phyloP scores from a whole-genome alignment of 345 rosid genomes.

The Viola odorata region DNA sequence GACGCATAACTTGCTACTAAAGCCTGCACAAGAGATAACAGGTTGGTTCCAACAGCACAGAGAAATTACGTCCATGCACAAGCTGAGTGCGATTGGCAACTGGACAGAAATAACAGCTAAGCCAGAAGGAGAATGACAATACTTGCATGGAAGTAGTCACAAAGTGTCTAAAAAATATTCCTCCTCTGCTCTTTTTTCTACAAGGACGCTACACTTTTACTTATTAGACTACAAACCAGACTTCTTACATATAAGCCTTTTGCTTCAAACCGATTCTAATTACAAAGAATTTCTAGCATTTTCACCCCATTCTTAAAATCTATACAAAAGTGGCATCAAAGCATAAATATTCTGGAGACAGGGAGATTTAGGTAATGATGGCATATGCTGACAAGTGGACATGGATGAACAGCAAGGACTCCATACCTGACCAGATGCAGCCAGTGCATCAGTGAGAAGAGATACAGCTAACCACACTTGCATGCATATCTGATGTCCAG shows the following conservation, averaged over 20 bases:
- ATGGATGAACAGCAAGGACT: background rate
- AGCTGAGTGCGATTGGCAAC: background rate
- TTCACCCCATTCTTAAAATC: background rate
- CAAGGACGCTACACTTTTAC: no score
- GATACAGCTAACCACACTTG: slow-evolving; percentile 98
- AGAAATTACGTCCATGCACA: background rate
- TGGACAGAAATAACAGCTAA: background rate
- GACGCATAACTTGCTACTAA: slow-evolving; percentile 76
- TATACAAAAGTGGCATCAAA: background rate
- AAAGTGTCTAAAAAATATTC: no score
- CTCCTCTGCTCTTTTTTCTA: no score
- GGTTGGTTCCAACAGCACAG: background rate
- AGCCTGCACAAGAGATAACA: slow-evolving; percentile 38
- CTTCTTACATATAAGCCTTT: background rate
- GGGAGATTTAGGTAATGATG: background rate
- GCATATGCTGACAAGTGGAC: background rate
- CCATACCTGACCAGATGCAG: slow-evolving; percentile 85
- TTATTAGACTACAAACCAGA: background rate
- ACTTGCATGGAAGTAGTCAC: no score
- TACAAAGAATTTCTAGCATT: background rate
- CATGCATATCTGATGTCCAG: slow-evolving; percentile 99
- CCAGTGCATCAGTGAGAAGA: slow-evolving; percentile 86
- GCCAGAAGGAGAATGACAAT: background rate
- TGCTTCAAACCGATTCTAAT: background rate
- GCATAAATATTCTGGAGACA: background rate